phyloP scores from a whole-genome alignment of 306 rosid species.

The Corylus avellana region DNA sequence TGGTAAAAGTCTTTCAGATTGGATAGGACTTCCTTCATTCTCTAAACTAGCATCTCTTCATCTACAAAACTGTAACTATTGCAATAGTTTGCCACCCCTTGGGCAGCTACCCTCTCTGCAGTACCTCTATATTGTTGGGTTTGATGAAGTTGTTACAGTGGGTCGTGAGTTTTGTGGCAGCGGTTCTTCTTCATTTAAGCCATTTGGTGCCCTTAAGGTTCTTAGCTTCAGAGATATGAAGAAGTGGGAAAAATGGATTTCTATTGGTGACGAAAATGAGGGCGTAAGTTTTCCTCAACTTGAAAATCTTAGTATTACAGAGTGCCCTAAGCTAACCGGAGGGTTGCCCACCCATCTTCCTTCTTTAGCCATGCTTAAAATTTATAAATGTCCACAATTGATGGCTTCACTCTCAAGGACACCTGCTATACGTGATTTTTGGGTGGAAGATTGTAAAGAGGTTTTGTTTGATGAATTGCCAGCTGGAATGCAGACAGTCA shows the following conservation, averaged over 20 bases:
- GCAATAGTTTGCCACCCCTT: constrained; percentile 8
- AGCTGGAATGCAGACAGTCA: background rate
- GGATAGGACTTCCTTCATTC: no score
- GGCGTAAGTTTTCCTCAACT: constrained; percentile 6
- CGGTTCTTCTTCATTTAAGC: background rate
- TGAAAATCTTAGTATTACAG: background rate
- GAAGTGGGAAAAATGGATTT: constrained; percentile 7
- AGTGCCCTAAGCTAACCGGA: background rate
- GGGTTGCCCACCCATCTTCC: background rate
- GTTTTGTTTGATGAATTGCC: background rate
- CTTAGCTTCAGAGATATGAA: background rate
- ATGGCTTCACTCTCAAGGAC: background rate
- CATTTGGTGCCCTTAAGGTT: background rate
- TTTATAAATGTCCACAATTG: background rate
- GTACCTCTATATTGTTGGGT: constrained; percentile 18
- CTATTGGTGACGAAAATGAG: background rate
- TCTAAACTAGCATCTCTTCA: background rate
- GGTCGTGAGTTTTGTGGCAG: constrained; percentile 1
- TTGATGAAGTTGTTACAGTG: background rate
- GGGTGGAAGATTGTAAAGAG: accelerated
- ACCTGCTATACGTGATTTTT: background rate
- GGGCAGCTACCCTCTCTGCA: constrained; percentile 3
- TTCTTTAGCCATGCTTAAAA: background rate
- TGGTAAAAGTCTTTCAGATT: no score
- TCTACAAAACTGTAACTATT: background rate